Evolutionary conservation across 306 rosid genomes (phyloP).

Genomic region (Corylus americana): DNA sequence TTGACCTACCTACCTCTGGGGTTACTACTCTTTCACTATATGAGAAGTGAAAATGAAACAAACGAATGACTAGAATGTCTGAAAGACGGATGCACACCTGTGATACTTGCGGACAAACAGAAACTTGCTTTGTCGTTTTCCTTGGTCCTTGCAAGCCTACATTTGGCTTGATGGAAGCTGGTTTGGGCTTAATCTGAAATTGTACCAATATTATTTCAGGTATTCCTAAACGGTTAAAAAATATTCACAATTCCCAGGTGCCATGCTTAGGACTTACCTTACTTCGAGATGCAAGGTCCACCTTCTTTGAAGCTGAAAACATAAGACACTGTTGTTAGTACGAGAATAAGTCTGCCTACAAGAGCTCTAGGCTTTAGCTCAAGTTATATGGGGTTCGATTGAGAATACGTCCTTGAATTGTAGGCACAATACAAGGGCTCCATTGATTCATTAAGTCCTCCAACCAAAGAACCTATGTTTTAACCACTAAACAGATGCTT

Average conservation of each 20-base stretch:
- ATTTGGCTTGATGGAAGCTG: conserved; percentile 54
- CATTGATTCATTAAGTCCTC: not conserved
- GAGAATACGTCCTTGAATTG: no score
- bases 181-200: conserved; percentile 51
- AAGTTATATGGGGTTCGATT: not conserved
- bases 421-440: not conserved
- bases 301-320: conserved; percentile 60
- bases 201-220: conserved; percentile 17
- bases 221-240: conserved; percentile 7
- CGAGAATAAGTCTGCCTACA: not conserved
- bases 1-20: no score
- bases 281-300: conserved; percentile 43
- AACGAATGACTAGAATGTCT: not conserved
- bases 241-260: conserved; percentile 14
- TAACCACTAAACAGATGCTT: not conserved
- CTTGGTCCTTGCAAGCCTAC: conserved; percentile 49
- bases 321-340: conserved; percentile 21
- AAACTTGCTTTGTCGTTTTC: conserved; percentile 48
- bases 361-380: not conserved
- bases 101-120: conserved; percentile 45
- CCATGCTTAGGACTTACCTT: conserved; percentile 53
- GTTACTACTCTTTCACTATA: not conserved
- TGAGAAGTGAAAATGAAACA: not conserved
- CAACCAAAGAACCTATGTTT: not conserved
- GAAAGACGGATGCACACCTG: conserved; percentile 47